Base-by-base conservation (phyloP, 352 stramenopile genomes). In the Pythium insidiosum region DNA sequence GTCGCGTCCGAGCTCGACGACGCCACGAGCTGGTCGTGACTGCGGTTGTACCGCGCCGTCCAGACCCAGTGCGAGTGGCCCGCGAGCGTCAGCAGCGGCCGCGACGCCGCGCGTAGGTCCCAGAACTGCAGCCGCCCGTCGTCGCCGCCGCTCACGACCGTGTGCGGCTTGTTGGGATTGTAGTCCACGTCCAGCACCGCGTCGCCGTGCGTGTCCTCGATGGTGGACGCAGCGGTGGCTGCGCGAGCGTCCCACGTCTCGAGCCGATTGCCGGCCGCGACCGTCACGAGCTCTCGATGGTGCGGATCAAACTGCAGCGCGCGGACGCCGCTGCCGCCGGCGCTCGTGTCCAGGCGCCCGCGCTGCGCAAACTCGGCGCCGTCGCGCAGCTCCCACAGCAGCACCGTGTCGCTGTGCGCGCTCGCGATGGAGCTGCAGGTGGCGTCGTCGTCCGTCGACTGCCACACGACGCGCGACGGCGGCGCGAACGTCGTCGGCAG, bases 51-150 rank as follows among this genome's bases (percentile, higher is more conserved):
- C n/a, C 70, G 65, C 13, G 96, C 85, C 38, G 64, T 74, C 30
- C 69, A 92, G 21, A 94, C 68, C 81, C 93, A 98, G 69, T 99
- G 94, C 20, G 61, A 77, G 72, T 99, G 96, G 21, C 91, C 93
- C 5, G 70, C 50, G 11, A 98, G 56, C 20, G 63, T 58, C 13
- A 97, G 75, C 28, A 98, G 50, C 2, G 97, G 68, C 30, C 71
- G 71, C 25, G 74, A 53, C 0, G 73, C 43, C 13, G 72, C 61
- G 13, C 96, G 90, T 50, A 98, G 63, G 73, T 99, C 96, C 95
- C 95, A 99, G 60, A 99, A 98, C 56, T 98, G 98, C 18, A 99
- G 61, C 34, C 93, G 71, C 16, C 92, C 86, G 63, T 99, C 96
- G 37, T 98, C 88, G 6, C 94, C 95, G 5, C 81, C 72, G 38